Evolutionary conservation across 2,329 filamentous ascomycete species (phyloP), one percentile per base, ranked within the genome.

Genomic region (Verticillium klebahnii): DNA sequence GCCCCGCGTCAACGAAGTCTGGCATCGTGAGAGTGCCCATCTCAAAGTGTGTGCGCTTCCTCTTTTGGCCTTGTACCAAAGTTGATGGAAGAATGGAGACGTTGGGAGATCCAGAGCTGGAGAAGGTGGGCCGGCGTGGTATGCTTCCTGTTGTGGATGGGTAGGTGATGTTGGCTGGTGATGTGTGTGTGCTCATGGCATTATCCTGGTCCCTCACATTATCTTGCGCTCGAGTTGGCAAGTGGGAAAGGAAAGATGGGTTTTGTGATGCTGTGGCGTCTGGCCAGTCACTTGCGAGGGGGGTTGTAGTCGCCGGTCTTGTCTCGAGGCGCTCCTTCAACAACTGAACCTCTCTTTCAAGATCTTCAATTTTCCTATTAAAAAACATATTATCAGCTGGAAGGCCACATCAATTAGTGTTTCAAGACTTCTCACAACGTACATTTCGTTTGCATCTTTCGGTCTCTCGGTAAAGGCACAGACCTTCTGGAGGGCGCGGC

Each of bases 401-500:
- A 40, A 40, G 36, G 3, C 36, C 36, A 15, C 36, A 37, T 37
- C 11, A 15, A 37, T 37, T 37, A 1, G 36, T 1, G 37, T 7
- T 5, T 15, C 12, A 1, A 19, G n/a, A 7, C 7, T n/a, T 7
- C 4, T 19, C 19, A 7, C 4, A n/a, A 19, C 56, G 11, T 61
- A 69, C 67, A 66, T 34, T 34, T 68, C 61, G 36, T 67, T 63
- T 1, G 64, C 63, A 11, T 70, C 67, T 17, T 66, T 69, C 3
- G 69, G 68, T 15, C 58, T 63, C 39, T 70, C 66, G 3, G 62
- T 63, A 59, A 68, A 71, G 9, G 61, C 58, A 55, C 70, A 71
- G 9, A 31, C 45, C 60, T 68, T 71, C 7, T 55, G 65, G n/a
- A 68, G 59, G 9, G 40, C 58, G 9, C 60, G 63, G 50, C 70